Evolutionary conservation across 2,329 filamentous ascomycete genomes (phyloP), one percentile per base, ranked within the genome.

Genomic region (Plectosphaerella sp.): DNA sequence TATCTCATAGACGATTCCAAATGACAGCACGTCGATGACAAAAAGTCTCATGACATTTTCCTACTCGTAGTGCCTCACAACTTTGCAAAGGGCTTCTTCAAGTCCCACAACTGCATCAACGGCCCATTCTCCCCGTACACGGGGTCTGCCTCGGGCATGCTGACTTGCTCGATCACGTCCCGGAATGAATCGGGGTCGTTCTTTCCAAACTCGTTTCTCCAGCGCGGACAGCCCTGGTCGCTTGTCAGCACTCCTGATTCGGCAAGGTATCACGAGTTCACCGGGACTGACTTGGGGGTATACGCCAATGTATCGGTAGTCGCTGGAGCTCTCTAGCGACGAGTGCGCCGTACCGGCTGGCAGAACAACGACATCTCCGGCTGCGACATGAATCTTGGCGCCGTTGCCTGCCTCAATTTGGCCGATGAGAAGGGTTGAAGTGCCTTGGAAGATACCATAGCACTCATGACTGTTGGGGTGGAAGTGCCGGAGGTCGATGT

Each of bases 401-500:
- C 9, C 59, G 55, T 25, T 28, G 18, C 55, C 59, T 12, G 54
- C 56, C 5, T 52, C 15, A 8, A 58, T 58, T 36, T 59, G 51
- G 4, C 61, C 59, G 4, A 62, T 36, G 6, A 61, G 50, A 3
- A 61, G 39, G 7, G 51, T 60, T 3, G 59, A 62, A 8, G 35
- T 49, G 9, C 61, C 61, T 35, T 55, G 53, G 20, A 62, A 58
- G 8, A 62, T 57, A 2, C 58, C 59, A 20, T 62, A 62, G 33
- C 57, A 62, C 49, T 62, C 59, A 12, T 61, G 59, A 3, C 51
- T 56, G 3, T 61, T 61, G 3, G 58, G 58, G 12, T 62, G 59
- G 41, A 61, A 61, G 24, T 61, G 60, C 15, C 59, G 53, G 14
- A 59, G 54, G 6, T 47, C 57, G 36, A 61, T 61, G 16, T 58